Evolutionary conservation across 768 basidiomycete genomes (phyloP).

Genomic region (Pleurotus citrinopileatus): DNA sequence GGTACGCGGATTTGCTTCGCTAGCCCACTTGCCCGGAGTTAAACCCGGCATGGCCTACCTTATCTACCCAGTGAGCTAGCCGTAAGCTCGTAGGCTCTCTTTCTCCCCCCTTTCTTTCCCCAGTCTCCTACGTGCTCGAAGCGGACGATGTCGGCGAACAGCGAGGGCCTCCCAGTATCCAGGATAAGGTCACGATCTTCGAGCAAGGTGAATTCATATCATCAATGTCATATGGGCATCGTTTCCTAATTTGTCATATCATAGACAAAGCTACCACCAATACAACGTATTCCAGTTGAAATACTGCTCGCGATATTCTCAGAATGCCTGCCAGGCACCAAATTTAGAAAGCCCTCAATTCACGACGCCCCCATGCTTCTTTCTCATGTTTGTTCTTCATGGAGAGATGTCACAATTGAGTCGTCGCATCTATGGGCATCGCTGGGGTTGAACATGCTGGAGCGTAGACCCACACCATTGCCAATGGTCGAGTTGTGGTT

Average conservation of each 20-base stretch:
- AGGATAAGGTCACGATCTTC: not conserved
- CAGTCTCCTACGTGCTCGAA: too few species aligned
- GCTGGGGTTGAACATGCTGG: not conserved
- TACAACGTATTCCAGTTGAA: constrained; percentile 1
- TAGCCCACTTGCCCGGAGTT: constrained; percentile 3
- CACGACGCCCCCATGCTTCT: constrained; percentile 6
- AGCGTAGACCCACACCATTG: not conserved
- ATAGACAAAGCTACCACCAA: not conserved
- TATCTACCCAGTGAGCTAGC: not conserved
- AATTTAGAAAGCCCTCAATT: constrained; percentile 3
- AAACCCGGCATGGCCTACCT: not conserved
- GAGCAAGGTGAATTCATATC: not conserved
- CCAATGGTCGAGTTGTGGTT: constrained; percentile 5
- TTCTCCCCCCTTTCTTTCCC: not conserved
- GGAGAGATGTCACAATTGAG: not conserved
- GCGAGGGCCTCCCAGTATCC: not conserved
- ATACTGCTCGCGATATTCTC: not conserved
- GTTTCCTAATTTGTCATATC: not conserved
- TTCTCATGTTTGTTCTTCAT: constrained; percentile 4
- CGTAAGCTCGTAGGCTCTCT: not conserved
- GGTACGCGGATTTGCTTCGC: constrained; percentile 6
- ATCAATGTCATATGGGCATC: not conserved
- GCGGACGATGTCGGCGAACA: too few species aligned
- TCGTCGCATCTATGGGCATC: not conserved
- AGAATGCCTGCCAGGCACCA: constrained; percentile 1